phyloP scores from a whole-genome alignment of 75 land plant species.

The Selaginella tamariscina region DNA sequence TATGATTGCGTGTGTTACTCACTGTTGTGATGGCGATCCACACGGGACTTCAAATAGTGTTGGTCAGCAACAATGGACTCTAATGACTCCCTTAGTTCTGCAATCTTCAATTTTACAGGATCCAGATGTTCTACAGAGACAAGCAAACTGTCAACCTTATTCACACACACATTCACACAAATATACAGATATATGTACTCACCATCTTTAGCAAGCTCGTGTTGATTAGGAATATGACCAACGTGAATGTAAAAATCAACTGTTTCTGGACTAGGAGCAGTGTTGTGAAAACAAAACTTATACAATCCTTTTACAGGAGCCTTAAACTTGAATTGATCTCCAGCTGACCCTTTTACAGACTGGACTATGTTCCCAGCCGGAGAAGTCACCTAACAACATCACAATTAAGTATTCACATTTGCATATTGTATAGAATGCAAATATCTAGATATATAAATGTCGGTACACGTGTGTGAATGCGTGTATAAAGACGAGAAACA shows the following conservation, averaged over 20 bases:
- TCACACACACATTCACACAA: no score
- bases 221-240: conserved; percentile 85
- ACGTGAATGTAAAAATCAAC: conserved; percentile 84
- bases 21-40: conserved; percentile 73
- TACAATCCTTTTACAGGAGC: conserved; percentile 81
- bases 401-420: no score
- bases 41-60: conserved; percentile 73
- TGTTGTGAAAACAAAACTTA: conserved; percentile 86
- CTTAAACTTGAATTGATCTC: conserved; percentile 75
- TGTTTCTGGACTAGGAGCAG: conserved; percentile 58
- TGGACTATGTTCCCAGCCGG: conserved; percentile 46
- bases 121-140: conserved; percentile 64
- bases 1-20: conserved; percentile 15
- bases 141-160: neutral
- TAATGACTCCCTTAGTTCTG: conserved; percentile 77
- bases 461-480: no score
- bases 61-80: conserved; percentile 75
- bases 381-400: conserved; percentile 54
- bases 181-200: no score
- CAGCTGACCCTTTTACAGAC: conserved; percentile 43
- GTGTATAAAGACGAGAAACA: no score
- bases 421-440: neutral
- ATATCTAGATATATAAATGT: neutral
- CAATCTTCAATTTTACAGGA: conserved; percentile 78
- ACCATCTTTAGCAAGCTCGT: conserved; percentile 92